phyloP scores from a whole-genome alignment of 2,329 filamentous ascomycete species.

The Fusarium begoniae region DNA sequence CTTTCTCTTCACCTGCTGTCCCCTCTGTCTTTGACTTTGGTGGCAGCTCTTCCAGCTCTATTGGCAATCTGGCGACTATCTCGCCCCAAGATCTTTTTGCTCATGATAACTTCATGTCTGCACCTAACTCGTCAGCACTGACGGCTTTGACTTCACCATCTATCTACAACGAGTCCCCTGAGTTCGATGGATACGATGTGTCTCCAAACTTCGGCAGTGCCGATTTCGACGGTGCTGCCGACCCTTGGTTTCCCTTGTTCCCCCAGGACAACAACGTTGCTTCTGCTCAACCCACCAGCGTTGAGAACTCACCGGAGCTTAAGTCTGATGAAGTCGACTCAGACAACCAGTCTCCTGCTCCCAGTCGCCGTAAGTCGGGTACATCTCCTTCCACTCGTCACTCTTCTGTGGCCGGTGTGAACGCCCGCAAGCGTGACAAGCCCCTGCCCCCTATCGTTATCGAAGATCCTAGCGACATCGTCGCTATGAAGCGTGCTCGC shows the following conservation, averaged over 20 bases:
- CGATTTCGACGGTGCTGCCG: constrained; percentile 63
- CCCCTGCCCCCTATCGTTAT: constrained; percentile 81
- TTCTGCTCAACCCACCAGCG: constrained; percentile 41
- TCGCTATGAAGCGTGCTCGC: constrained; percentile 91
- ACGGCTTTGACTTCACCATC: constrained; percentile 88
- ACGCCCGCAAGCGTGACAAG: constrained; percentile 80
- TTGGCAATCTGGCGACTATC: constrained; percentile 73
- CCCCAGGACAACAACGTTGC: constrained; percentile 56
- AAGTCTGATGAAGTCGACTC: constrained; percentile 61
- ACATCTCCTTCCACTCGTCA: constrained; percentile 65
- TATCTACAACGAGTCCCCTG: constrained; percentile 80
- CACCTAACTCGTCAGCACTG: constrained; percentile 82
- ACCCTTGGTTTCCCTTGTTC: constrained; percentile 79
- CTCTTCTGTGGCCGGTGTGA: constrained; percentile 76
- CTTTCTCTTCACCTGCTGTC: constrained; percentile 64
- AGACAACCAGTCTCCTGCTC: constrained; percentile 49
- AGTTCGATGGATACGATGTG: constrained; percentile 77
- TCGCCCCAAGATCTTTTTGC: constrained; percentile 85
- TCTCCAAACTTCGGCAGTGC: constrained; percentile 78
- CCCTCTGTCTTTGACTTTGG: constrained; percentile 61
- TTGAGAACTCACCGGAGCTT: constrained; percentile 55
- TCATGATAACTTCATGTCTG: constrained; percentile 74
- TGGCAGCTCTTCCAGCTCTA: constrained; percentile 58
- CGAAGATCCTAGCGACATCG: constrained; percentile 75
- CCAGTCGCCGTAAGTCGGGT: constrained; percentile 58